These are phyloP conservation scores for Ustilago curta DNA, from an alignment of 1,284 basidiomycete genomes.

Conservation along the genomic window DNA sequence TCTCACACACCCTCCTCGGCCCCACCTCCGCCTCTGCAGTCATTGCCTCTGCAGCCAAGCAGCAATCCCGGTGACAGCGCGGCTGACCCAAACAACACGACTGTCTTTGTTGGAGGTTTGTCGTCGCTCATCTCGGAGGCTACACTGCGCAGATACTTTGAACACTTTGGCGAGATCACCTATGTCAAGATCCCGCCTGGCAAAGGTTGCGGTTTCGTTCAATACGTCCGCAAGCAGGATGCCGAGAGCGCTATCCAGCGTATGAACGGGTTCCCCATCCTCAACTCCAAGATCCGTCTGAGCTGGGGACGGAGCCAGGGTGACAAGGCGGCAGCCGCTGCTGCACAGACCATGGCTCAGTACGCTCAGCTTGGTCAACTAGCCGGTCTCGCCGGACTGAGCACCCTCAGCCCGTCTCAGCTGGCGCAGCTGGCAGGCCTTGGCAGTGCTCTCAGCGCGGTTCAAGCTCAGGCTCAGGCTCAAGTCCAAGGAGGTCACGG, in stretches of 20 bases:
- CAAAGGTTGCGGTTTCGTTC: conserved; percentile 95
- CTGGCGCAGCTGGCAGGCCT: conserved; percentile 56
- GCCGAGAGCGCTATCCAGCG: conserved; percentile 92
- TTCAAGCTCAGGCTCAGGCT: conserved; percentile 41
- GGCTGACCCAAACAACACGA: conserved; percentile 67
- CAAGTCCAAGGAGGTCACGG: conserved; percentile 28
- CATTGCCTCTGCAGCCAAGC: neutral
- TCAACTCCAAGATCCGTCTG: conserved; percentile 82
- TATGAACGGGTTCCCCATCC: conserved; percentile 95
- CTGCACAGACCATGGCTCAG: conserved; percentile 59
- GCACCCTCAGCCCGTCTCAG: conserved; percentile 53
- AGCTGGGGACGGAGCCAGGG: conserved; percentile 82
- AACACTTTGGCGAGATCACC: conserved; percentile 66
- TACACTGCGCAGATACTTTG: conserved; percentile 65
- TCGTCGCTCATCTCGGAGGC: conserved; percentile 65
- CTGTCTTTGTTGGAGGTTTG: conserved; percentile 68
- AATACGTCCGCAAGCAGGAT: conserved; percentile 89
- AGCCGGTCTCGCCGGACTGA: conserved; percentile 54
- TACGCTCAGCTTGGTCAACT: conserved; percentile 60
- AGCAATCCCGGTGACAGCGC: conserved; percentile 51
- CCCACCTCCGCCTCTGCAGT: conserved; percentile 20
- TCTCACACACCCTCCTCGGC: conserved; percentile 43
- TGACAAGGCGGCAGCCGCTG: conserved; percentile 67
- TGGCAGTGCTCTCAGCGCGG: conserved; percentile 52
- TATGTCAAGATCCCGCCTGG: conserved; percentile 90